Percentiles rank a stretch among this genome's conserved stretches.
Evolutionary conservation across 306 rosid genomes (phyloP).

Genomic region (Trifolium repens): DNA sequence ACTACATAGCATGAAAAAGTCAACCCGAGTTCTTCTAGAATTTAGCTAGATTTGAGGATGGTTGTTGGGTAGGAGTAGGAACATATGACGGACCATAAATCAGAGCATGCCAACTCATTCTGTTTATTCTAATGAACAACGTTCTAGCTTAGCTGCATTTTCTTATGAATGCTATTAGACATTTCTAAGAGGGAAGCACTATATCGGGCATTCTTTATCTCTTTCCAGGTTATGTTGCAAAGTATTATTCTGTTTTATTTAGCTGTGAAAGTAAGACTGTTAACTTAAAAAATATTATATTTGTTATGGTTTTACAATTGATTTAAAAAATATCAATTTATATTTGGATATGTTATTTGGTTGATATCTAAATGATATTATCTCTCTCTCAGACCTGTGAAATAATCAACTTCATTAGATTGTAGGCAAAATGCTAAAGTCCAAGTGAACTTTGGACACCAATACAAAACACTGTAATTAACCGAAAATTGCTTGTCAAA

Average conservation of each 20-base stretch:
- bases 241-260: not conserved
- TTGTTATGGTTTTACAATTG: not conserved
- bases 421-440: slow-evolving; percentile 6
- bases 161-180: not conserved
- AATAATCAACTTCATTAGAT: slow-evolving; percentile 8
- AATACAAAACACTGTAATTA: slow-evolving; percentile 15
- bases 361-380: slow-evolving; percentile 7
- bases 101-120: slow-evolving; percentile 16
- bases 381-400: not conserved
- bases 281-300: not conserved
- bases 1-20: not conserved
- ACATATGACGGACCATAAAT: not conserved
- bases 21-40: not conserved
- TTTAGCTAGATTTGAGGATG: slow-evolving; percentile 8
- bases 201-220: not conserved
- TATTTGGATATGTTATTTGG: slow-evolving; percentile 2
- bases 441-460: slow-evolving; percentile 1
- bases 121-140: slow-evolving; percentile 1
- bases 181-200: not conserved
- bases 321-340: not conserved
- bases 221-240: not conserved
- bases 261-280: not conserved
- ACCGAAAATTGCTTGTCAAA: not conserved
- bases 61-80: slow-evolving; percentile 11
- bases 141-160: not conserved